A percentile compares a stretch with the other conserved stretches of the same genome.
phyloP scores from a whole-genome alignment of 176 grass and related monocot species.

The Avena atlantica region DNA sequence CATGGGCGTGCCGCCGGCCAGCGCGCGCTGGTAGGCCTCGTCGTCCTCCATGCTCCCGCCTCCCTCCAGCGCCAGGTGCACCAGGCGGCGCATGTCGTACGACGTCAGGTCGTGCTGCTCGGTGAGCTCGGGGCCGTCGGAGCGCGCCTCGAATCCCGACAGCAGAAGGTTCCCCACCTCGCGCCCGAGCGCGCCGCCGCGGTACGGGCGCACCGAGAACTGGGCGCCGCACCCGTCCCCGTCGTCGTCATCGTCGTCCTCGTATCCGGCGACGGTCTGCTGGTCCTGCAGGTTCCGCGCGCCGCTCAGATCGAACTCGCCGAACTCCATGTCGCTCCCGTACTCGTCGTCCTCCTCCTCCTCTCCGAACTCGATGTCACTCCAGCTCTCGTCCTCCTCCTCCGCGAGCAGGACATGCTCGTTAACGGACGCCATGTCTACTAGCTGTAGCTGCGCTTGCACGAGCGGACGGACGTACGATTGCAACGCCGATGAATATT shows the following conservation, averaged over 20 bases:
- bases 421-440: not conserved
- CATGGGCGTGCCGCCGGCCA: not conserved
- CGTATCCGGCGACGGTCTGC: not conserved
- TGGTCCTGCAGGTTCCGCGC: not conserved
- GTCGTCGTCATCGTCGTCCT: not conserved
- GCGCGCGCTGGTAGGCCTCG: conserved; percentile 28
- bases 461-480: not conserved
- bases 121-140: conserved; percentile 29
- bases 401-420: not conserved
- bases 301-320: not conserved
- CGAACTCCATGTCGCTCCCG: conserved; percentile 38
- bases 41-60: conserved; percentile 33
- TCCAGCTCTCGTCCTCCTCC: not conserved
- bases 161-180: conserved; percentile 29
- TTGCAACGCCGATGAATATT: too few relatives aligned
- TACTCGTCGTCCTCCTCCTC: not conserved
- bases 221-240: not conserved
- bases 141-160: not conserved
- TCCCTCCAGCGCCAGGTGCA: conserved; percentile 14
- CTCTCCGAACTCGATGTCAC: not conserved
- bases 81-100: not conserved
- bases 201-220: conserved; percentile 29
- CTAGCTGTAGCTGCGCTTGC: not conserved
- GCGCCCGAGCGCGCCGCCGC: not conserved
- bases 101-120: conserved; percentile 35